Evolutionary conservation across 495 filamentous ascomycete genomes (phyloP).

Genomic region (Opeltia flavorubescens): DNA sequence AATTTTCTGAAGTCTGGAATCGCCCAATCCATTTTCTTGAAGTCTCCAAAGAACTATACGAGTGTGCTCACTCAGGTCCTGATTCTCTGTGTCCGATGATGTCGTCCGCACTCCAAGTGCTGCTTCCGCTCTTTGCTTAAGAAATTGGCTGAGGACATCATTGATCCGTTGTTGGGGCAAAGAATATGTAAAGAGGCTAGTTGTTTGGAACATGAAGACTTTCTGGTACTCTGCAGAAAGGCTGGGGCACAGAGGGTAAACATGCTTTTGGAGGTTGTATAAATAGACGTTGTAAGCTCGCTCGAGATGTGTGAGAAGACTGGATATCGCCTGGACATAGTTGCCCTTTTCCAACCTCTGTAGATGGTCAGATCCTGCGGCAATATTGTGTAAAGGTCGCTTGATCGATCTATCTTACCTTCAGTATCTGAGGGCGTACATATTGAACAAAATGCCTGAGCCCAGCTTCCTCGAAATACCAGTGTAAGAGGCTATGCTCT

Average conservation of each 20-base stretch:
- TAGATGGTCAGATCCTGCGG: too few relatives aligned
- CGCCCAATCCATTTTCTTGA: conserved; percentile 58
- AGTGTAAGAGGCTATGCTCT: conserved; percentile 27
- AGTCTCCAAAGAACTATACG: conserved; percentile 45
- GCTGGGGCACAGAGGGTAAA: conserved; percentile 22
- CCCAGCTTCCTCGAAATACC: conserved; percentile 40
- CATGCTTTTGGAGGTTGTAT: conserved; percentile 27
- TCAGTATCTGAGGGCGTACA: conserved; percentile 22
- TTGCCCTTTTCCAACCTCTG: conserved; percentile 22
- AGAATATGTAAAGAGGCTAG: conserved; percentile 53
- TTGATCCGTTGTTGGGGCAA: conserved; percentile 37
- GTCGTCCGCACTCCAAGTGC: conserved; percentile 37
- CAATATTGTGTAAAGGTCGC: not conserved
- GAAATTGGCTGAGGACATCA: conserved; percentile 34
- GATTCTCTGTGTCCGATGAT: conserved; percentile 12
- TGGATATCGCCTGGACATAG: conserved; percentile 21
- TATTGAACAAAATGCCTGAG: conserved; percentile 35
- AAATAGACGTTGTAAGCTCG: conserved; percentile 33
- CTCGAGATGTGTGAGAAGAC: conserved; percentile 29
- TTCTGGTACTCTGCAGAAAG: conserved; percentile 24
- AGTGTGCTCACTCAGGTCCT: conserved; percentile 5
- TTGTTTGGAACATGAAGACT: conserved; percentile 44
- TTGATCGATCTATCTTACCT: conserved; percentile 19
- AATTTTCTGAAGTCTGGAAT: conserved; percentile 57
- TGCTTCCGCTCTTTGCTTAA: conserved; percentile 35